Evolutionary conservation across 1,284 basidiomycete genomes (phyloP).

Genomic region (Sphagnurus paluster): DNA sequence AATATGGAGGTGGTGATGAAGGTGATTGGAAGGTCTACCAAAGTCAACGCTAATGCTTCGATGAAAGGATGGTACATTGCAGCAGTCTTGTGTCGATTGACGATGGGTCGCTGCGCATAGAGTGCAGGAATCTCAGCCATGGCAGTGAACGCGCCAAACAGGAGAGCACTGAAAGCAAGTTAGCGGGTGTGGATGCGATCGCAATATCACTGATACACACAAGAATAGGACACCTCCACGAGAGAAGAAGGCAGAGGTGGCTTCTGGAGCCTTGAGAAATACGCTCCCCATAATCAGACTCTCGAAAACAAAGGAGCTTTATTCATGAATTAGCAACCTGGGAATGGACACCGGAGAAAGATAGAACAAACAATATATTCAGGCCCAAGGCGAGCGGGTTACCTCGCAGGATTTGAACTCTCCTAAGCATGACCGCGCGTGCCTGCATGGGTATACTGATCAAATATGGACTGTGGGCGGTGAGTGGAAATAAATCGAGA

Average conservation of each 20-base stretch:
- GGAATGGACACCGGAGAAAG: background rate
- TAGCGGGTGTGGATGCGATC: background rate
- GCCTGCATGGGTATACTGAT: conserved; percentile 60
- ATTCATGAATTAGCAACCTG: background rate
- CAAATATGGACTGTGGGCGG: conserved; percentile 52
- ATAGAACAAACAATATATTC: conserved; percentile 26
- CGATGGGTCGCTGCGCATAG: conserved; percentile 73
- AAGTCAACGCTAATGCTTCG: conserved; percentile 65
- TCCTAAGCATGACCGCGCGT: conserved; percentile 62
- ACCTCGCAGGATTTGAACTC: conserved; percentile 69
- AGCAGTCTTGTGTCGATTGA: conserved; percentile 57
- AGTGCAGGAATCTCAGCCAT: conserved; percentile 77
- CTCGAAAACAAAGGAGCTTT: conserved; percentile 57
- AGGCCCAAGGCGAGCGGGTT: conserved; percentile 42
- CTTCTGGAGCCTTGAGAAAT: conserved; percentile 64
- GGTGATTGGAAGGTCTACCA: conserved; percentile 72
- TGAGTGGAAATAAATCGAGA: background rate
- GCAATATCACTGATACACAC: conserved; percentile 32
- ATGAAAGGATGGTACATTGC: conserved; percentile 70
- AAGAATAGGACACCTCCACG: conserved; percentile 80
- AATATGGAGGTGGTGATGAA: conserved; percentile 51
- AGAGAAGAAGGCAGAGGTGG: conserved; percentile 73
- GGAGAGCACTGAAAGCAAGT: conserved; percentile 39
- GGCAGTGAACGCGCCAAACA: conserved; percentile 53
- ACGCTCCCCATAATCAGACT: conserved; percentile 77